Evolutionary conservation across 2,329 filamentous ascomycete species (phyloP), one percentile per base, ranked within the genome.

Genomic region (Teratosphaeria viscida): DNA sequence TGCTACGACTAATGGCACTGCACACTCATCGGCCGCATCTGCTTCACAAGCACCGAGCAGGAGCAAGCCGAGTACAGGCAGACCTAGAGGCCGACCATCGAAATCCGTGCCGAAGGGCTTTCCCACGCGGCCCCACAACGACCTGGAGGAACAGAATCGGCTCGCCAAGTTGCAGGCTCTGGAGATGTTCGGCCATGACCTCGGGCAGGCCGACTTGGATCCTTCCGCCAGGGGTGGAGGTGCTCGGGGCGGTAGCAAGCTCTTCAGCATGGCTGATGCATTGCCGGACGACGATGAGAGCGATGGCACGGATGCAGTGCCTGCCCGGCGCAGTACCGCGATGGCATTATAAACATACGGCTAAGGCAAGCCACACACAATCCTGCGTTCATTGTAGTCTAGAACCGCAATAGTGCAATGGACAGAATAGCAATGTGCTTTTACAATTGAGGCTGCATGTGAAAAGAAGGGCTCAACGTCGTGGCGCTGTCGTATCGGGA

Each of bases 151-250:
- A 54, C 67, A 70, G 49, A 74, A 74, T 57, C 60, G 71, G 7
- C 61, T 67, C 3, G 72, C 72, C 10, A 73, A 73, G 61, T 62
- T 74, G 29, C 68, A 71, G 49, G 70, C 67, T 8, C 63, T 73
- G 34, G 64, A 67, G 52, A 66, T 68, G 67, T 62, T 72, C 37
- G 62, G 39, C 37, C 63, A 62, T 53, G 65, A 82, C 77, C 61
- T 82, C 71, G 70, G 12, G 23, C 49, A 26, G 26, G 11, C 35
- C n/a, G 26, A 16, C 19, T 19, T 6, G n/a, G 43, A 10, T 6
- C n/a, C 19, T 6, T 54, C 53, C 14, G 53, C 23, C 34, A 32
- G 53, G 16, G 12, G 16, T 37, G 27, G 34, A 54, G 53, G 27
- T 32, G 34, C 34, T 54, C 53, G 27, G 27, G n/a, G 27, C 34